Evolutionary conservation across 2,329 filamentous ascomycete genomes (phyloP).

Genomic region (Aspergillus intermedius): DNA sequence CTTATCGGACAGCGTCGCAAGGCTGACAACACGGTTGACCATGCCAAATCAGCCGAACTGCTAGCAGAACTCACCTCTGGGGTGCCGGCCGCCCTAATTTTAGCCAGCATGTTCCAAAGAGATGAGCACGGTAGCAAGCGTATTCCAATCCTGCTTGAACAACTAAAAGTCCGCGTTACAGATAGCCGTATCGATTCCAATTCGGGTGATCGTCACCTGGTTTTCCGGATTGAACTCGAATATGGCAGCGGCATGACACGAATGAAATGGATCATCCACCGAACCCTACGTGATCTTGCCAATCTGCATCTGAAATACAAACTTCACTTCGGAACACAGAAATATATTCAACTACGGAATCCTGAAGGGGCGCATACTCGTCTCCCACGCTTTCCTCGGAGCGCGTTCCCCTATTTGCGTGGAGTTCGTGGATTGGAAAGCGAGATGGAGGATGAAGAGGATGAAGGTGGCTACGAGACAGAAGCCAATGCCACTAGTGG

Average conservation of each 20-base stretch:
- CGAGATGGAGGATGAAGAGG: conserved; percentile 65
- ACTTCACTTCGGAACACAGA: conserved; percentile 74
- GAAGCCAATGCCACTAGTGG: conserved; percentile 63
- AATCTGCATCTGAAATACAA: conserved; percentile 94
- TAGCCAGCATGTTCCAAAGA: conserved; percentile 95
- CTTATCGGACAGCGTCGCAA: conserved; percentile 70
- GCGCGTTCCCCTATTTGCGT: conserved; percentile 82
- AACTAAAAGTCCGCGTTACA: conserved; percentile 79
- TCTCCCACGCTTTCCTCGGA: conserved; percentile 83
- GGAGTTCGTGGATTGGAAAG: conserved; percentile 73
- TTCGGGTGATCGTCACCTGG: conserved; percentile 62
- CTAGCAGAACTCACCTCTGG: conserved; percentile 92
- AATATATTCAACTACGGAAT: conserved; percentile 64
- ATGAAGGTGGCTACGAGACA: conserved; percentile 42
- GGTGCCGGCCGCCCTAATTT: conserved; percentile 83
- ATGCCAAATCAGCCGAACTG: conserved; percentile 89
- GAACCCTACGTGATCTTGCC: conserved; percentile 81
- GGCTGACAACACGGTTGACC: conserved; percentile 78
- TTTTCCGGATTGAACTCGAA: conserved; percentile 88
- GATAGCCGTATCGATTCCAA: conserved; percentile 65
- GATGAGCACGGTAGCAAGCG: conserved; percentile 94
- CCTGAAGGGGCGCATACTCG: conserved; percentile 63
- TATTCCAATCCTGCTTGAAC: conserved; percentile 90
- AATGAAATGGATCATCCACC: conserved; percentile 92
- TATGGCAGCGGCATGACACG: conserved; percentile 92